Conservation (phyloP, 306 rosid species). For the Lathyrus tuberosus region DNA sequence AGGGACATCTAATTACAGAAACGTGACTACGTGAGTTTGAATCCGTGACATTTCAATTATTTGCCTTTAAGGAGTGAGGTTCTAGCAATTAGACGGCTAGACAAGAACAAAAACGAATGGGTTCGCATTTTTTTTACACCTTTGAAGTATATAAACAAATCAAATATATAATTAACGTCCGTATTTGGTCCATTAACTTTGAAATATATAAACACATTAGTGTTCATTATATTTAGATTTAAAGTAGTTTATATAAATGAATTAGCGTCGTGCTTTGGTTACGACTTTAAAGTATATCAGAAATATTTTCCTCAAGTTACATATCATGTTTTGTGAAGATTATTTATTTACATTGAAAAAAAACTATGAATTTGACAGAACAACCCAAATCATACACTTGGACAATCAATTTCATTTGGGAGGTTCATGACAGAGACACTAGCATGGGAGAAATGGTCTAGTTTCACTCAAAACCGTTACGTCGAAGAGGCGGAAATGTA, state of each 20-base stretch:
- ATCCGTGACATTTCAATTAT: too few species aligned
- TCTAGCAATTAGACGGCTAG: too few species aligned
- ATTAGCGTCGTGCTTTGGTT: neutral
- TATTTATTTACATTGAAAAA: slow-evolving; percentile 43
- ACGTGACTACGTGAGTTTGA: too few species aligned
- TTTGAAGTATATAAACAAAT: too few species aligned
- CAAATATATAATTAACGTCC: too few species aligned
- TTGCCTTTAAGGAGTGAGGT: too few species aligned
- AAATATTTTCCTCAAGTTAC: neutral
- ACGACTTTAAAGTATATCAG: neutral
- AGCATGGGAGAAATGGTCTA: slow-evolving; percentile 95
- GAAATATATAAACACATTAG: too few species aligned
- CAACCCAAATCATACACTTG: slow-evolving; percentile 70
- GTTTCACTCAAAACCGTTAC: slow-evolving; percentile 80
- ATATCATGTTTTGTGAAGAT: slow-evolving; percentile 34
- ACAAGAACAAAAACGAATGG: too few species aligned
- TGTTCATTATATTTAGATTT: neutral
- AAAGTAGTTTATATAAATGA: neutral
- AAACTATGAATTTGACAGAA: slow-evolving; percentile 64
- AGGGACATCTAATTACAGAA: too few species aligned
- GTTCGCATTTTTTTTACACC: too few species aligned
- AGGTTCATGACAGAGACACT: slow-evolving; percentile 79
- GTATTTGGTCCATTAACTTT: too few species aligned
- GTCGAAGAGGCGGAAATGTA: slow-evolving; percentile 94
- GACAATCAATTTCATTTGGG: slow-evolving; percentile 89